A percentile compares a stretch with the other conserved stretches of the same genome.
Conservation (phyloP, 305 asterid species). For the Plantago lanceolata region DNA sequence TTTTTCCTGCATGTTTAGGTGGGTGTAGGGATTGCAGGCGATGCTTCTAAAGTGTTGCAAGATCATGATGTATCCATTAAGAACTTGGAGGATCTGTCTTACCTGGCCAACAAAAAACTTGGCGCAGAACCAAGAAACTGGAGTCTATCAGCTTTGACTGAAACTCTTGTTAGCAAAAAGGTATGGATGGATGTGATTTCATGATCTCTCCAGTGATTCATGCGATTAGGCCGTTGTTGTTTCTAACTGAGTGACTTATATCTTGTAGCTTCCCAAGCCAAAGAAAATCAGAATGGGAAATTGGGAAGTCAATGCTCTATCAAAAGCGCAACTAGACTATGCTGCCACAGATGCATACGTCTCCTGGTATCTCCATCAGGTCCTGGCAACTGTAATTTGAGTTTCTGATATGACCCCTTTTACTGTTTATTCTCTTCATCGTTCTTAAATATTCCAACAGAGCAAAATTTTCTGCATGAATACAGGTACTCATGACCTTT, state of each 20-base stretch:
- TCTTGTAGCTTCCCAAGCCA: slow-evolving; percentile 82
- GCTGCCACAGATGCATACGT: slow-evolving; percentile 92
- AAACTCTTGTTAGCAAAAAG: slow-evolving; percentile 67
- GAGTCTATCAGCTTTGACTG: slow-evolving; percentile 75
- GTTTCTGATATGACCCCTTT: too few species aligned
- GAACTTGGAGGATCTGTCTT: slow-evolving; percentile 60
- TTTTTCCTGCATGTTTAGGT: slow-evolving; percentile 50
- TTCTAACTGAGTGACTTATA: slow-evolving; percentile 22
- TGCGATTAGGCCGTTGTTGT: too few species aligned
- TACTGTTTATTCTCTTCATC: not conserved
- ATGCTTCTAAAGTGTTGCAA: slow-evolving; percentile 48
- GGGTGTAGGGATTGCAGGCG: slow-evolving; percentile 67
- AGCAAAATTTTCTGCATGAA: too few species aligned
- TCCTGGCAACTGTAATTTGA: slow-evolving; percentile 23
- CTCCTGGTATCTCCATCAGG: slow-evolving; percentile 88
- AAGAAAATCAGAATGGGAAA: slow-evolving; percentile 66
- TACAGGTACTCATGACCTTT: slow-evolving; percentile 6
- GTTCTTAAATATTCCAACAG: not conserved
- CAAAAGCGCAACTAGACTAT: slow-evolving; percentile 61
- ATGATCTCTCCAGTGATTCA: not conserved
- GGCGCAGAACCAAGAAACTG: slow-evolving; percentile 59
- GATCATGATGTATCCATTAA: slow-evolving; percentile 63
- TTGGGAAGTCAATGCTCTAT: slow-evolving; percentile 75
- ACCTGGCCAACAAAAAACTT: slow-evolving; percentile 66
- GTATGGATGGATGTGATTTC: slow-evolving; percentile 31